Base-by-base conservation (phyloP, 192 early-diverging fungal genomes). In the Rhizophagus prolifer region DNA sequence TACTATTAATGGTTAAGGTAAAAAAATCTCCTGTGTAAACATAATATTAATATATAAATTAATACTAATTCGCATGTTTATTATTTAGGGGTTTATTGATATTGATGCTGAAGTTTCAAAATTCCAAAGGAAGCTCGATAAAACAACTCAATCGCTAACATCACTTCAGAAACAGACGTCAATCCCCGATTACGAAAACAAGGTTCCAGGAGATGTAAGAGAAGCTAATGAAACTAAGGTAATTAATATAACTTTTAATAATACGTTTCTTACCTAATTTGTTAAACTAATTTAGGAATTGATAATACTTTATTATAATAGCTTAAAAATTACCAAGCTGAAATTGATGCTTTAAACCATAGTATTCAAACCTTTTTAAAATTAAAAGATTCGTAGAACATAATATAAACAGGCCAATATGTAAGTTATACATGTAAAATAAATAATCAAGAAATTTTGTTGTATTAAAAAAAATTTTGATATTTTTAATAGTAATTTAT, bases 31-130 rank as follows among this genome's bases (percentile, higher is more conserved):
- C 65, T 38, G 10, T 67, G 13, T 67, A 10, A 0, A 10, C 2
- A 67, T 21, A 23, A 3, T 23, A 44, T 44, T 1, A 44, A 44
- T 44, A 44, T 44, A 44, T 44, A 41, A 41, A 44, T 44, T 2
- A 12, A 44, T 2, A 44, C 12, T 2, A 12, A 44, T 2, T 44
- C 12, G 12, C 36, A 5, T 38, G 8, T 38, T 38, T 38, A 38
- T 38, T 38, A 38, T 38, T 38, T 36, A 67, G 65, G 81, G 83
- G 26, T 77, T 79, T 72, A 91, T 96, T 34, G 90, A 96, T 78
- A 89, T 97, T 77, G 92, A 92, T 76, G 88, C 89, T 58, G 96
- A 97, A 83, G 85, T 97, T 59, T 78, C 79, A 66, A 95, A 96
- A 81, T 82, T 96, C 63, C 87, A 93, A 74, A 86, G 88, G 78